Base-by-base conservation (phyloP, 371 early-diverging fungal species). In the Lichtheimia ornata region DNA sequence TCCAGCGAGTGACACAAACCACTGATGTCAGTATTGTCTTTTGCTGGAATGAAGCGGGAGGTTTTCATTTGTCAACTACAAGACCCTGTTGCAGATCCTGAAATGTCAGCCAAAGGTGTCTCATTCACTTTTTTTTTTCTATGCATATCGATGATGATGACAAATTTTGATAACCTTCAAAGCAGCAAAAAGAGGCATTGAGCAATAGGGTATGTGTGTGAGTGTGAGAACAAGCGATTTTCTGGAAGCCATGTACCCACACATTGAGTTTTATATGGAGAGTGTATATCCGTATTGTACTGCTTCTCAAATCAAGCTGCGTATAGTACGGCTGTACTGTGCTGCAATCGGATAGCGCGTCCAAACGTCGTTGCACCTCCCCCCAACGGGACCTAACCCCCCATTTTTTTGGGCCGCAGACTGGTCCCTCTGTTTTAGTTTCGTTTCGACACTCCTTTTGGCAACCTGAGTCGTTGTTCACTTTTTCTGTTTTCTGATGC, bases 241-340 rank as follows among this genome's bases (percentile, higher is more conserved):
- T 35, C 35, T 35, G 35, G 35, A 35, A 35, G 35, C 35, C 35
- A 35, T 35, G 35, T 35, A 35, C 35, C 35, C 35, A 35, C 47
- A 47, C 22, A 47, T 47, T 47, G 47, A 47, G 47, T 47, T 47
- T 47, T 47, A 22, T 47, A 12, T 47, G 47, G 22, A 22, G 47
- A 18, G 20, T 54, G 62, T 61, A 61, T 61, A 61, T 61, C 40
- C 20, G 57, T 63, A 63, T 40, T 63, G 52, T 63, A 63, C 63
- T 63, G 63, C 58, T 57, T 63, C 53, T 53, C 15, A 63, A 63
- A 53, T 41, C 6, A 40, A 49, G 35, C 44, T 41, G 62, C 47
- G 47, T 55, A 62, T 54, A 55, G 56, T 62, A 62, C 55, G 20
- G 45, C 43, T 27, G 45, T 56, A 44, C 27, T 56, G 42, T 56